These are phyloP conservation scores for Pythium brassicae DNA, from an alignment of 352 stramenopile species.

Conservation along the genomic window DNA sequence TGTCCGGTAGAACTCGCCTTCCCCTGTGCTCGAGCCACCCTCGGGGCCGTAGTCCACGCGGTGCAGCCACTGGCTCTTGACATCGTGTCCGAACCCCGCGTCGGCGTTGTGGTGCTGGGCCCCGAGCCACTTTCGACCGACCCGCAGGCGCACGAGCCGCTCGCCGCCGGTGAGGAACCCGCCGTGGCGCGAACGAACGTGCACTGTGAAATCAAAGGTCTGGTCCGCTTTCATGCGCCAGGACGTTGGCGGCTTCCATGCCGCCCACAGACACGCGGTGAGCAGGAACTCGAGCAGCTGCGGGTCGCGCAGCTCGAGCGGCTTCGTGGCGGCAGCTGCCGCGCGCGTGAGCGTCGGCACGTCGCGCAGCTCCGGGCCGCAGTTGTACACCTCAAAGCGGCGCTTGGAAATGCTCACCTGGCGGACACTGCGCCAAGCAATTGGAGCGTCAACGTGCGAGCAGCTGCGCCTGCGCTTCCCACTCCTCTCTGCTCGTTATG, in stretches of 20 bases:
- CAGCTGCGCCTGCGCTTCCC: not conserved
- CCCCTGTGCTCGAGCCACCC: slow-evolving; percentile 23
- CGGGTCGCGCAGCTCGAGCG: slow-evolving; percentile 31
- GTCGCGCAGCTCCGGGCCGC: slow-evolving; percentile 41
- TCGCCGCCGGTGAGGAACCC: slow-evolving; percentile 53
- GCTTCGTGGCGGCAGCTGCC: slow-evolving; percentile 3
- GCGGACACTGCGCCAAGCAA: slow-evolving; percentile 26
- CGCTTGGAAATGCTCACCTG: slow-evolving; percentile 51
- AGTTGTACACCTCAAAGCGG: slow-evolving; percentile 49
- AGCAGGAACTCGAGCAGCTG: slow-evolving; percentile 33
- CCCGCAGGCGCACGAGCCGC: slow-evolving; percentile 44
- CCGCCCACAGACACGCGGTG: slow-evolving; percentile 36
- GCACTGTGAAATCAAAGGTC: slow-evolving; percentile 51
- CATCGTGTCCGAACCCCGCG: slow-evolving; percentile 17
- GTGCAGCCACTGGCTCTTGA: slow-evolving; percentile 52
- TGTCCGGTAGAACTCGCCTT: slow-evolving; percentile 56
- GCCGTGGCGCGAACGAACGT: slow-evolving; percentile 33
- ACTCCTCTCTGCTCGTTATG: too few species aligned
- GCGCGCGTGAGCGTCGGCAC: slow-evolving; percentile 32
- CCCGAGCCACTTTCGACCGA: slow-evolving; percentile 64
- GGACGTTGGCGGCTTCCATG: slow-evolving; percentile 52
- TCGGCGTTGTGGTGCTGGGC: slow-evolving; percentile 50
- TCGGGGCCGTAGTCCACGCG: slow-evolving; percentile 57
- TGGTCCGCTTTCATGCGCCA: slow-evolving; percentile 69
- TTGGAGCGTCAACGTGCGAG: not conserved